phyloP scores from a whole-genome alignment of 2,329 filamentous ascomycete species.

The Pyrenochaeta sp. region DNA sequence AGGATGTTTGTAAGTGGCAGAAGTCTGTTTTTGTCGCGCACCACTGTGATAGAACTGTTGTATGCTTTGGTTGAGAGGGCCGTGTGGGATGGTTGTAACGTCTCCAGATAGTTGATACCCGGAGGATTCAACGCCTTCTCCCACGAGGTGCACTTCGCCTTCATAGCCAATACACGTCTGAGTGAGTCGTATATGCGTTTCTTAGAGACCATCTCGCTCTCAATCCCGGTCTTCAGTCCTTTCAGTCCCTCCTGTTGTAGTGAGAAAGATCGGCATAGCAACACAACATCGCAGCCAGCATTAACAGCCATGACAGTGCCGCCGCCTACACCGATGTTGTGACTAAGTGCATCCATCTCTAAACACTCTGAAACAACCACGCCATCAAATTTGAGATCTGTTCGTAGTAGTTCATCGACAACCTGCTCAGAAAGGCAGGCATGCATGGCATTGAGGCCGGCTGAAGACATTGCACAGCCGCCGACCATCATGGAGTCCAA shows the following conservation, averaged over 20 bases:
- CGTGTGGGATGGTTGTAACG: conserved; percentile 83
- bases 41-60: conserved; percentile 90
- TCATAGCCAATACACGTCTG: conserved; percentile 79
- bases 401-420: conserved; percentile 86
- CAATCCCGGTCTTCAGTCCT: conserved; percentile 85
- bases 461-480: conserved; percentile 89
- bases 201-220: conserved; percentile 87
- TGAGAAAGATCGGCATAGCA: conserved; percentile 86
- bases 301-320: conserved; percentile 98
- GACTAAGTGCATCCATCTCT: conserved; percentile 94
- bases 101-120: conserved; percentile 77
- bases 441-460: conserved; percentile 93
- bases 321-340: conserved; percentile 96
- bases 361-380: conserved; percentile 95
- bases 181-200: conserved; percentile 83
- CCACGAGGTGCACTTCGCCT: conserved; percentile 88
- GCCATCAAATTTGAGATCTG: conserved; percentile 87
- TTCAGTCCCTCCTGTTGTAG: conserved; percentile 92
- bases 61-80: conserved; percentile 85
- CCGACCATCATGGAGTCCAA: conserved; percentile 96
- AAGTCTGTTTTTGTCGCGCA: conserved; percentile 85
- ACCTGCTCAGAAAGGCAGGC: conserved; percentile 93
- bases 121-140: conserved; percentile 87
- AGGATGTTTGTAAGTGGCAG: conserved; percentile 84
- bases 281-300: conserved; percentile 90